These are phyloP conservation scores for Eucalyptus erythrocorys DNA, from an alignment of 345 rosid species.

Conservation along the genomic window DNA sequence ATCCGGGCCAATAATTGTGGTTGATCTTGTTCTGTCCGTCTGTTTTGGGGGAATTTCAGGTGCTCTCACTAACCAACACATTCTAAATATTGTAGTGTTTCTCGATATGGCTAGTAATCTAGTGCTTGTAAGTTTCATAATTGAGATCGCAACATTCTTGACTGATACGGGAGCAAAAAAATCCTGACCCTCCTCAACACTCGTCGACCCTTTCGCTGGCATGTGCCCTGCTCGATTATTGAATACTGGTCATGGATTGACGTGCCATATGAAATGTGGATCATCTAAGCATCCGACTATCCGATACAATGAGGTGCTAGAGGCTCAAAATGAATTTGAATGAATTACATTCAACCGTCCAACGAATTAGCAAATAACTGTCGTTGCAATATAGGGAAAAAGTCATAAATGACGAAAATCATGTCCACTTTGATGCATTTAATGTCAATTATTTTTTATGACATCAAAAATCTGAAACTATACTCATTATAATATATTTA, in stretches of 20 bases:
- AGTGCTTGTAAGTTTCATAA: background rate
- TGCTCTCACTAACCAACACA: background rate
- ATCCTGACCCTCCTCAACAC: rapidly evolving
- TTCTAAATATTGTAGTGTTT: background rate
- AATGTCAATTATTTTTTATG: rapidly evolving
- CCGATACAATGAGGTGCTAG: background rate
- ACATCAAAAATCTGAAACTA: no score
- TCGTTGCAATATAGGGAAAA: background rate
- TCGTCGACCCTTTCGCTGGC: background rate
- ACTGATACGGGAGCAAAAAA: background rate
- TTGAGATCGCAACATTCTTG: background rate
- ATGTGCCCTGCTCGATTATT: background rate
- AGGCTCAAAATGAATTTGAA: background rate
- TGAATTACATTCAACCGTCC: background rate
- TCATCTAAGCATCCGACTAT: background rate
- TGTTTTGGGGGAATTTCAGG: background rate
- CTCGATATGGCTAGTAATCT: background rate
- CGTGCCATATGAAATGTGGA: background rate
- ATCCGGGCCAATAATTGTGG: background rate
- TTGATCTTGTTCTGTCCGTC: background rate
- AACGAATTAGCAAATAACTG: background rate
- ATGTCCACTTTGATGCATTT: background rate
- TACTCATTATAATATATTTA: no score
- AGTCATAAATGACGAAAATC: background rate
- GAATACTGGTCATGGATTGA: background rate